Evolutionary conservation across 2,329 filamentous ascomycete species (phyloP).

Genomic region (Pestalotiopsis sp.): DNA sequence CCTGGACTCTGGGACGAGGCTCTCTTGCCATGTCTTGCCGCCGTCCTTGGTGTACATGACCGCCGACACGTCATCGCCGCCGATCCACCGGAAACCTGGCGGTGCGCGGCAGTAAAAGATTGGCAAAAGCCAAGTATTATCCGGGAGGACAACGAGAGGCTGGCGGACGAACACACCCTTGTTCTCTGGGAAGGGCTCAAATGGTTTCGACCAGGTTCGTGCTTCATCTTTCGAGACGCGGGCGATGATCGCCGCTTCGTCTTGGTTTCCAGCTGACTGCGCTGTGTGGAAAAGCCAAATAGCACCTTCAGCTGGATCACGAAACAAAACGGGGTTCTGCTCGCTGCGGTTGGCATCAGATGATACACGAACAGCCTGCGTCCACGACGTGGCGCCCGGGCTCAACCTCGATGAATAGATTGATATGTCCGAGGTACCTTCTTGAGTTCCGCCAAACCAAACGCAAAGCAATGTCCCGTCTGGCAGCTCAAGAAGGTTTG

Average conservation of each 20-base stretch:
- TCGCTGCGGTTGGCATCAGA: constrained; percentile 40
- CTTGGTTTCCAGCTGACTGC: constrained; percentile 43
- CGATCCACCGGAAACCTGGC: constrained; percentile 41
- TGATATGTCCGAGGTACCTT: constrained; percentile 43
- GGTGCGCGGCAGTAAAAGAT: constrained; percentile 42
- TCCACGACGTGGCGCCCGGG: constrained; percentile 31
- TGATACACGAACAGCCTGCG: constrained; percentile 33
- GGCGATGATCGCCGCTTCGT: constrained; percentile 38
- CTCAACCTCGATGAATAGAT: constrained; percentile 40
- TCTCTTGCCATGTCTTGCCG: constrained; percentile 40
- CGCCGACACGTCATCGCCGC: constrained; percentile 42
- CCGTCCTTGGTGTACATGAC: constrained; percentile 36
- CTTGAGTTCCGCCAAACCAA: constrained; percentile 47
- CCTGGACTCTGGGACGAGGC: constrained; percentile 33
- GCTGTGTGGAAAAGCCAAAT: constrained; percentile 46
- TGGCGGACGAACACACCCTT: constrained; percentile 42
- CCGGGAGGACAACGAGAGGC: constrained; percentile 34
- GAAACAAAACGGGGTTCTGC: constrained; percentile 45
- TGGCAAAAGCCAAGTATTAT: constrained; percentile 41
- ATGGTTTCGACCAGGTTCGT: constrained; percentile 34
- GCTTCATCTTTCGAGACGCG: constrained; percentile 36
- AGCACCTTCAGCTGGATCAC: constrained; percentile 30
- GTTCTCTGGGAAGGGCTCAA: constrained; percentile 30
- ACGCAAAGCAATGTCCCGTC: constrained; percentile 41
- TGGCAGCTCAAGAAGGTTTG: constrained; percentile 40